Base-by-base conservation (phyloP, 108 stramenopile species). In the Cyclotella kingstonii region DNA sequence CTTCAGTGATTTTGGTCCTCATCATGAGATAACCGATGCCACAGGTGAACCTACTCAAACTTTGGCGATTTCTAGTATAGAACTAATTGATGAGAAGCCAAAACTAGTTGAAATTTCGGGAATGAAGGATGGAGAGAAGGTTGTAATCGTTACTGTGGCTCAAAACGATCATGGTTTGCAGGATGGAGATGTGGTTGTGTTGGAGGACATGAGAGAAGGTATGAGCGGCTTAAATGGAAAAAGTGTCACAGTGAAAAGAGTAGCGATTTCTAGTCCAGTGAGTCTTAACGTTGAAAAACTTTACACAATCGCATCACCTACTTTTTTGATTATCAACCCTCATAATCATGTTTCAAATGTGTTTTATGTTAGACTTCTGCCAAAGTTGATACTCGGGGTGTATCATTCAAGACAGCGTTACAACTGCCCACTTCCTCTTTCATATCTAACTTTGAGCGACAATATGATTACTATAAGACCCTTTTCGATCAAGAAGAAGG, bases 1-100 rank as follows among this genome's bases (percentile, higher is more conserved):
- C 41, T 78, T 78, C 54, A 68, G 66, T 46, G 77, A 74, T 42
- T 79, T 79, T 59, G 73, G 72, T 0, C 47, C 54, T 1, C 47
- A 19, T 28, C 66, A 77, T 54, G 76, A 81, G 42, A 73, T 77
- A 29, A 63, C 59, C 2, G 77, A 78, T 63, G 77, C 71, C 14
- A 78, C 70, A 8, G 77, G 77, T 10, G 77, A 78, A 60, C 77
- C 77, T 12, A 78, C 77, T 5, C 71, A 78, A 51, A 78, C 71
- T 15, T 50, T 78, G 28, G 77, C 77, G 12, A 54, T 78, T 11
- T 54, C 71, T 29, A 78, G 73, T 39, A 19, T 78, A 17, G 77
- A 78, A 57, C 60, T 78, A 17, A 28, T 78, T 18, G 66, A 72
- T n/a, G 40, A 47, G 5, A 78, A 73, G 21, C 70, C 72, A 30